Evolutionary conservation across 2,329 filamentous ascomycete genomes (phyloP), one percentile per base, ranked within the genome.

Genomic region (Epichloe uncinata): DNA sequence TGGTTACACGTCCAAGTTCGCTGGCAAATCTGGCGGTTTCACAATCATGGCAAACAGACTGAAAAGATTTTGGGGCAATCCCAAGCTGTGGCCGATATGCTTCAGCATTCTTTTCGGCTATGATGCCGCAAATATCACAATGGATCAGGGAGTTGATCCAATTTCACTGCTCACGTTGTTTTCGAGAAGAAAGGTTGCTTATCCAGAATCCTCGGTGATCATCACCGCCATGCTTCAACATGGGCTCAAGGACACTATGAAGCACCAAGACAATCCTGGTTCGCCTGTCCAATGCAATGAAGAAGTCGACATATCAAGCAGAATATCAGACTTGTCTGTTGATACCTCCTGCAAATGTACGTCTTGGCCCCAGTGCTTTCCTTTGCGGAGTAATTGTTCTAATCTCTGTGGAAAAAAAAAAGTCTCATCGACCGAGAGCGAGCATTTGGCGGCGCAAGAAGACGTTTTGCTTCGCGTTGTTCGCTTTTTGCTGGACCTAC

Each of bases 171-270:
- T 89, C 4, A 81, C 89, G 44, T 74, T 83, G 1, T 94, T 97
- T 60, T 78, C 77, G 44, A 79, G 75, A 49, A 72, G 78, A 48
- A 81, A 77, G 41, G 78, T 96, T 15, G 73, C 78, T 0, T 86
- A 88, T 60, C 81, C 88, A 0, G 89, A 94, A 51, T 79, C 88
- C 6, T 70, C 96, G 22, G 77, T 84, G 0, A 82, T 95, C 11
- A 84, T 98, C 43, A 83, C 82, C 5, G 79, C 83, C 0, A 94
- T 98, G 89, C 70, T 98, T 2, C 87, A 94, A 61, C 82, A 85
- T 60, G 91, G 89, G 0, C 65, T 97, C 22, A 85, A 87, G 54
- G 79, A 84, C 50, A 72, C 86, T 6, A 72, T 83, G 48, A 78
- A 76, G 54, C 73, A 80, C 26, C 77, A 82, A 54, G 74, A 77